A percentile compares a stretch with the other conserved stretches of the same genome.
phyloP scores from a whole-genome alignment of 495 filamentous ascomycete genomes.

The Halenospora varia region DNA sequence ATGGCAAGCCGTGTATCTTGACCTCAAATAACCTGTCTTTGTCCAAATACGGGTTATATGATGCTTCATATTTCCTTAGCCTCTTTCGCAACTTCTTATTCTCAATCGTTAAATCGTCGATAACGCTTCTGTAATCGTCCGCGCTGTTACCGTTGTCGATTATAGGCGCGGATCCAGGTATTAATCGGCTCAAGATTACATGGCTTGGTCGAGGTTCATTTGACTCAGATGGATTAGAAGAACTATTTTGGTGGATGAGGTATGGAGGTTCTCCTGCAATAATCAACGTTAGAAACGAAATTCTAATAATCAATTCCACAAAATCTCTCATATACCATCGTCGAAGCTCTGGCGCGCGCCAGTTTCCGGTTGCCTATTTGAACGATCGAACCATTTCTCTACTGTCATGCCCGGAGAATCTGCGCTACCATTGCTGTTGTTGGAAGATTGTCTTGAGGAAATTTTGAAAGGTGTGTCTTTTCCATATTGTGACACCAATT shows the following conservation, averaged over 20 bases:
- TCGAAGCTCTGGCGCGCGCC: conserved; percentile 25
- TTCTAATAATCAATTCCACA: background rate
- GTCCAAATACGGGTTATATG: conserved; percentile 52
- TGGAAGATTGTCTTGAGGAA: conserved; percentile 3
- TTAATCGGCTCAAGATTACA: conserved; percentile 17
- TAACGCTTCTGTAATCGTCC: conserved; percentile 61
- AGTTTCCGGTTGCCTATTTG: conserved; percentile 36
- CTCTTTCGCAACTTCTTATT: conserved; percentile 68
- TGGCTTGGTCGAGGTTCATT: conserved; percentile 2
- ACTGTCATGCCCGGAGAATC: background rate
- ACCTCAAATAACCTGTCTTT: conserved; percentile 75
- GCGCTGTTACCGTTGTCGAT: conserved; percentile 45
- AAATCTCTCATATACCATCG: conserved; percentile 26
- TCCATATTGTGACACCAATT: no score
- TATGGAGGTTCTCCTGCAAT: conserved; percentile 51
- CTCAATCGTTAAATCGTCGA: conserved; percentile 68
- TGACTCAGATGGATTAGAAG: conserved; percentile 32
- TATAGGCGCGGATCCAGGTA: conserved; percentile 22
- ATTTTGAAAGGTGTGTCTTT: no score
- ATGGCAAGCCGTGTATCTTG: conserved; percentile 62
- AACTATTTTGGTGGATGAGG: conserved; percentile 38
- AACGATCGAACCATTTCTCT: conserved; percentile 41
- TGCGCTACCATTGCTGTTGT: conserved; percentile 9
- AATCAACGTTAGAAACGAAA: background rate
- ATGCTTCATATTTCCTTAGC: conserved; percentile 60